Evolutionary conservation across 805 yeast species (phyloP).

Genomic region (Candida peoriensis): DNA sequence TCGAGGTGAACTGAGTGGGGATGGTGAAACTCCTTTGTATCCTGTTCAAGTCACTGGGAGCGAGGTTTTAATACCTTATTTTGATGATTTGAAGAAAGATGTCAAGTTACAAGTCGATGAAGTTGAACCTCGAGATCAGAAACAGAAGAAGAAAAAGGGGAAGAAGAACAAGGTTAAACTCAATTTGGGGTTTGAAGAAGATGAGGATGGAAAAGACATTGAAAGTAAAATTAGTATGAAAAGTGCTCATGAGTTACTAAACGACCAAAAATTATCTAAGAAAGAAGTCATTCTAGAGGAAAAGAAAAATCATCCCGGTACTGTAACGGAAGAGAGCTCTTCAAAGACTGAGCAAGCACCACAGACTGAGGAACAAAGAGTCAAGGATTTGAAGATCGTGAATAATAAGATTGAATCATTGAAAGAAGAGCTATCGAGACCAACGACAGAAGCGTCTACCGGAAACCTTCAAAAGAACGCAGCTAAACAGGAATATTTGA

Average conservation of each 20-base stretch:
- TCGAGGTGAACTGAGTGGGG: constrained; percentile 40
- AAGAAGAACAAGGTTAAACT: constrained; percentile 30
- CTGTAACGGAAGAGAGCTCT: background rate
- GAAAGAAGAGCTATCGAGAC: no score
- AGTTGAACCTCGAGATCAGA: constrained; percentile 1
- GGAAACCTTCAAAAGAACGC: no score
- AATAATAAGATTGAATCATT: no score
- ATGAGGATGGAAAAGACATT: constrained; percentile 28
- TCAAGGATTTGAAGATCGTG: no score
- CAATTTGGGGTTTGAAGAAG: constrained; percentile 23
- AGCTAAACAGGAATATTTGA: no score
- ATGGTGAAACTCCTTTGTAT: constrained; percentile 41
- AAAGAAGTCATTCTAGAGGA: constrained; percentile 1
- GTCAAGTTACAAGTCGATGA: constrained; percentile 1
- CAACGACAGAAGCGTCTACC: no score
- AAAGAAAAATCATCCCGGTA: background rate
- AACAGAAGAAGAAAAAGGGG: constrained; percentile 14
- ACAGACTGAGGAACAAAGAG: no score
- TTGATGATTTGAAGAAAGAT: constrained; percentile 34
- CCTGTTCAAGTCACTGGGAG: constrained; percentile 41
- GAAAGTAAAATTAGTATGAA: constrained; percentile 30
- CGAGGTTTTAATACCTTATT: constrained; percentile 43
- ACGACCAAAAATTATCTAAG: constrained; percentile 22
- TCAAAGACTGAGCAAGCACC: no score
- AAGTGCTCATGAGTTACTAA: constrained; percentile 36